Evolutionary conservation across 2,329 filamentous ascomycete genomes (phyloP).

Genomic region (Ilyonectria sp.): DNA sequence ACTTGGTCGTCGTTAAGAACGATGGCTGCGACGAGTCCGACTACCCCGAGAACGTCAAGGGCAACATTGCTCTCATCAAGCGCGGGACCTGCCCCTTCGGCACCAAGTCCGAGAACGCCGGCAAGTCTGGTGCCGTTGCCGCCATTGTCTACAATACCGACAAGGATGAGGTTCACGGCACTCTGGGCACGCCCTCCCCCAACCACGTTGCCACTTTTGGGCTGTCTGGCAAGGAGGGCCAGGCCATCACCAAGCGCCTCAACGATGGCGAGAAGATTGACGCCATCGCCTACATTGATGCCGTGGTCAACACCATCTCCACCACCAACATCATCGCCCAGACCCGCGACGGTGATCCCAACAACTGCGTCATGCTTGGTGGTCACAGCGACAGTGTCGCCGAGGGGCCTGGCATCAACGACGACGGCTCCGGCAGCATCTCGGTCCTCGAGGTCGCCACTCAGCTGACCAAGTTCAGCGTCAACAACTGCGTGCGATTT

Average conservation of each 20-base stretch:
- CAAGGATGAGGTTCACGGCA: conserved; percentile 74
- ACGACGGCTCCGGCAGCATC: conserved; percentile 79
- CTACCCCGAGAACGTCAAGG: conserved; percentile 71
- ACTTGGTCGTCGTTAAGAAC: conserved; percentile 73
- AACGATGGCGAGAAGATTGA: conserved; percentile 64
- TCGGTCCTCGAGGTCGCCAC: conserved; percentile 75
- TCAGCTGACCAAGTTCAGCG: conserved; percentile 69
- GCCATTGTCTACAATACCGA: conserved; percentile 84
- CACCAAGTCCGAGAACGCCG: conserved; percentile 78
- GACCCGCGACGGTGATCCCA: conserved; percentile 70
- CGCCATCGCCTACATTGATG: conserved; percentile 72
- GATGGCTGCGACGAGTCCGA: conserved; percentile 76
- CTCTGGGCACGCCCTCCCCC: conserved; percentile 73
- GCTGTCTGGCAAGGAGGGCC: conserved; percentile 72
- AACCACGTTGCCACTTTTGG: conserved; percentile 79
- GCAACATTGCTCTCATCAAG: conserved; percentile 78
- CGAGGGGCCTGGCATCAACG: conserved; percentile 82
- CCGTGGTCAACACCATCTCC: conserved; percentile 66
- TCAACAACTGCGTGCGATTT: conserved; percentile 77
- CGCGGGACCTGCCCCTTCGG: conserved; percentile 82
- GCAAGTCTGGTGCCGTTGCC: conserved; percentile 77
- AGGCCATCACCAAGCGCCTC: conserved; percentile 69
- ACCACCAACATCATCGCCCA: conserved; percentile 76
- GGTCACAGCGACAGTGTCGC: conserved; percentile 75
- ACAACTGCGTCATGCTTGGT: conserved; percentile 77